phyloP scores from a whole-genome alignment of 306 rosid species.

The Sophora flavescens region DNA sequence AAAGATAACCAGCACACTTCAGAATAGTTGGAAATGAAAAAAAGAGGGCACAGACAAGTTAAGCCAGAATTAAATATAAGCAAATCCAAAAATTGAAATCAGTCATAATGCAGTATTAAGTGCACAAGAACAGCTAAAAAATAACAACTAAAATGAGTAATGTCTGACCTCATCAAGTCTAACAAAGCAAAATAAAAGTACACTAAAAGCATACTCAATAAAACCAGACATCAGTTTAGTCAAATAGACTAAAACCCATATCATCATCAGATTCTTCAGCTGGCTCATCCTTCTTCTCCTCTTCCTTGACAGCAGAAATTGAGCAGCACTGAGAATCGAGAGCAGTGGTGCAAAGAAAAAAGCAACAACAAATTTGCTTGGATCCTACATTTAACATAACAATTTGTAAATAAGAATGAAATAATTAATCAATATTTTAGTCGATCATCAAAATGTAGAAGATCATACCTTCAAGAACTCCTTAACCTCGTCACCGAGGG shows the following conservation, averaged over 20 bases:
- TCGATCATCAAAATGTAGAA: not conserved
- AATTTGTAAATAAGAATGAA: not conserved
- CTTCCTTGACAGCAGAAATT: conserved; percentile 63
- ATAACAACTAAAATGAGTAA: not conserved
- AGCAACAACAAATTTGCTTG: conserved; percentile 64
- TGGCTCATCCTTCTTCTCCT: conserved; percentile 77
- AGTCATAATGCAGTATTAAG: not conserved
- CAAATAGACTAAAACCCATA: conserved; percentile 52
- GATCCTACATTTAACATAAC: conserved; percentile 51
- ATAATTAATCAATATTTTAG: too few species aligned
- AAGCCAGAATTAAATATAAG: not conserved
- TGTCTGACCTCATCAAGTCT: not conserved
- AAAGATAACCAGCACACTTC: too few species aligned
- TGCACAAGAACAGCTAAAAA: not conserved
- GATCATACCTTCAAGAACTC: conserved; percentile 72
- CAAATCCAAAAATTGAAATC: not conserved
- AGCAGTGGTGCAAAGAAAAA: conserved; percentile 44
- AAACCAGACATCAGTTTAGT: not conserved
- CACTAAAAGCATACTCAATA: not conserved
- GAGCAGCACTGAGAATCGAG: conserved; percentile 39
- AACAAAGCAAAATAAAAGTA: not conserved
- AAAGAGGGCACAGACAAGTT: not conserved
- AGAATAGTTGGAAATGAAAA: too few species aligned
- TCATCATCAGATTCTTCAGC: conserved; percentile 62
- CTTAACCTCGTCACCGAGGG: conserved; percentile 82